phyloP scores from a whole-genome alignment of 2,329 filamentous ascomycete species.

The Gnomoniopsis smithogilvyi region DNA sequence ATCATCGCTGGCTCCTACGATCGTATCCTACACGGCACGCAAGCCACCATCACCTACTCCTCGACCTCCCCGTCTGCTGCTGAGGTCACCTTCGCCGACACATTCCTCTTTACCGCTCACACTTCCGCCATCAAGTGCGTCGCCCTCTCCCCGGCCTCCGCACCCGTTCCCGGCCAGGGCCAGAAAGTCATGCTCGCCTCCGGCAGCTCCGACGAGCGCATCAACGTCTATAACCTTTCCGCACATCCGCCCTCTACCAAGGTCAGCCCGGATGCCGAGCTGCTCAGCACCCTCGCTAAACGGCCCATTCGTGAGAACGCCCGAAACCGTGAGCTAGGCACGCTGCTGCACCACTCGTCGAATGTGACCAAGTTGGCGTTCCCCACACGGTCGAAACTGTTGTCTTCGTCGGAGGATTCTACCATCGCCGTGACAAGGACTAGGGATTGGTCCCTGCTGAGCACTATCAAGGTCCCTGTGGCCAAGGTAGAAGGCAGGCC shows the following conservation, averaged over 20 bases:
- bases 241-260: slow-evolving; percentile 58
- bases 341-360: slow-evolving; percentile 80
- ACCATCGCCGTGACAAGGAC: slow-evolving; percentile 84
- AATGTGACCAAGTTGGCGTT: slow-evolving; percentile 79
- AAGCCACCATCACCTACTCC: slow-evolving; percentile 61
- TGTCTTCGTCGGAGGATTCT: slow-evolving; percentile 87
- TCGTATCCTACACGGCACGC: slow-evolving; percentile 84
- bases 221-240: slow-evolving; percentile 92
- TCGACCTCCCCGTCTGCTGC: background rate
- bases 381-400: slow-evolving; percentile 79
- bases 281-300: slow-evolving; percentile 65
- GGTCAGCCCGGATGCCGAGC: slow-evolving; percentile 42
- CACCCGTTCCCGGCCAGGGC: slow-evolving; percentile 54
- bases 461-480: slow-evolving; percentile 82
- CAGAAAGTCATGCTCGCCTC: slow-evolving; percentile 88
- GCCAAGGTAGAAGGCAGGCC: slow-evolving; percentile 78
- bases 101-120: slow-evolving; percentile 94
- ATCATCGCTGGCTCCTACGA: slow-evolving; percentile 94
- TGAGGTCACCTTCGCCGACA: slow-evolving; percentile 74
- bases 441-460: slow-evolving; percentile 85
- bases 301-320: slow-evolving; percentile 79
- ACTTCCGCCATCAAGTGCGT: slow-evolving; percentile 85
- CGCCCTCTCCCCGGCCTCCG: slow-evolving; percentile 75
- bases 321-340: slow-evolving; percentile 83
- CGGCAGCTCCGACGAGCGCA: slow-evolving; percentile 87